Percentiles rank a stretch among this genome's conserved stretches.
These are phyloP conservation scores for Saprolegnia diclina DNA, from an alignment of 352 stramenopile species.

Conservation along the genomic window DNA sequence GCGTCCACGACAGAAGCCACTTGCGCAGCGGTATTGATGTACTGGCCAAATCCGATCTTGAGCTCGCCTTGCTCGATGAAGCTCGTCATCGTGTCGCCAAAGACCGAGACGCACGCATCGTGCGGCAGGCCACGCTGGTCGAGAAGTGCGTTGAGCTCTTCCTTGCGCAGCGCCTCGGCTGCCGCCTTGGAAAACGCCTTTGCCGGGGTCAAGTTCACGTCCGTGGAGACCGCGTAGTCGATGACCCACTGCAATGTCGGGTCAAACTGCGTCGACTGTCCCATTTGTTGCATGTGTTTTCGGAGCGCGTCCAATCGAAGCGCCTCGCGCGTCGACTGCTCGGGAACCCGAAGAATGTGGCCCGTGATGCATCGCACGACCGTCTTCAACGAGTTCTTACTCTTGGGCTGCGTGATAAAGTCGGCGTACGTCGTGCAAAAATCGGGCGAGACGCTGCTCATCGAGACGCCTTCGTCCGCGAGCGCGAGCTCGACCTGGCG, in stretches of 20 bases:
- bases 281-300: constrained; percentile 13
- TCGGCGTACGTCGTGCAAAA: constrained; percentile 21
- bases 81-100: constrained; percentile 3
- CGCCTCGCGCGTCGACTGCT: neutral
- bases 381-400: constrained; percentile 1
- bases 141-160: constrained; percentile 8
- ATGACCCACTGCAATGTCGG: neutral
- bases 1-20: neutral
- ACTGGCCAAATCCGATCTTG: constrained; percentile 19
- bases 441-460: neutral
- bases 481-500: constrained; percentile 1
- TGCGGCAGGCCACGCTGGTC: neutral
- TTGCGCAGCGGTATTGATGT: constrained; percentile 6
- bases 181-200: constrained; percentile 3
- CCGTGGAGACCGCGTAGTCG: constrained; percentile 16
- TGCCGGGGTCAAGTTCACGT: constrained; percentile 13
- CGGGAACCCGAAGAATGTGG: neutral
- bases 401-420: constrained; percentile 15
- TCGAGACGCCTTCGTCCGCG: neutral
- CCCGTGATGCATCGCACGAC: constrained; percentile 10
- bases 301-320: neutral
- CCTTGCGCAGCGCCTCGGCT: neutral
- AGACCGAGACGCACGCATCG: neutral
- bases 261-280: neutral
- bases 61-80: constrained; percentile 21